A percentile compares a stretch with the other conserved stretches of the same genome.
Evolutionary conservation across 495 filamentous ascomycete species (phyloP).

Genomic region (Xylaria curta): DNA sequence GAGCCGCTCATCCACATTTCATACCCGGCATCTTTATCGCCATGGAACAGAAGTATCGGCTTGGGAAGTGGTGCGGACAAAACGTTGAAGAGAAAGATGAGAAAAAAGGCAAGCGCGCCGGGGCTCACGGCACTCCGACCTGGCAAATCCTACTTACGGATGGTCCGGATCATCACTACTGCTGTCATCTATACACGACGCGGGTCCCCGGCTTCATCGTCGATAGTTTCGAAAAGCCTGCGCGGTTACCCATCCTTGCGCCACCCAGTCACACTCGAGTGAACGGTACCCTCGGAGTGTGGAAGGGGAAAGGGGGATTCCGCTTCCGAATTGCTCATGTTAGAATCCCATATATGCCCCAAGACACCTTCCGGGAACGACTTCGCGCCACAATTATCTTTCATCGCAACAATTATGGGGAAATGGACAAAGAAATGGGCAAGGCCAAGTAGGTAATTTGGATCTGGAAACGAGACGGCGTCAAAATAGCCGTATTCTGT

Average conservation of each 20-base stretch:
- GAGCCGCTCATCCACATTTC: not conserved
- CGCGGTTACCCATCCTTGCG: not conserved
- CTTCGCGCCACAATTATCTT: not conserved
- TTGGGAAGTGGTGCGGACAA: not conserved
- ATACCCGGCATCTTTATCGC: conserved; percentile 17
- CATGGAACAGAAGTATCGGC: conserved; percentile 6
- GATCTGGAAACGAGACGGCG: not conserved
- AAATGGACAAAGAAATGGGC: too few relatives aligned
- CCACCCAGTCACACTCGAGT: too few relatives aligned
- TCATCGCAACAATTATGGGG: not conserved
- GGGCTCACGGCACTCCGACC: not conserved
- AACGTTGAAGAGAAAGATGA: not conserved
- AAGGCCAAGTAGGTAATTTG: not conserved
- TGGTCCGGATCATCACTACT: not conserved
- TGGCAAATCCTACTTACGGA: conserved; percentile 12
- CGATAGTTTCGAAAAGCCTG: not conserved
- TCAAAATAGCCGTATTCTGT: not conserved
- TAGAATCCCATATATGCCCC: not conserved
- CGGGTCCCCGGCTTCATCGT: not conserved
- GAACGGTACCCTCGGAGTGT: too few relatives aligned
- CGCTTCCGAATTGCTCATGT: not conserved
- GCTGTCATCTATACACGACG: conserved; percentile 7
- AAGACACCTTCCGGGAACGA: not conserved
- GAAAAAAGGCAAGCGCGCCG: not conserved
- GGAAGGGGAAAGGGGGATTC: not conserved